phyloP scores from a whole-genome alignment of 2,329 filamentous ascomycete genomes.

The Tolypocladium ovalisporum region DNA sequence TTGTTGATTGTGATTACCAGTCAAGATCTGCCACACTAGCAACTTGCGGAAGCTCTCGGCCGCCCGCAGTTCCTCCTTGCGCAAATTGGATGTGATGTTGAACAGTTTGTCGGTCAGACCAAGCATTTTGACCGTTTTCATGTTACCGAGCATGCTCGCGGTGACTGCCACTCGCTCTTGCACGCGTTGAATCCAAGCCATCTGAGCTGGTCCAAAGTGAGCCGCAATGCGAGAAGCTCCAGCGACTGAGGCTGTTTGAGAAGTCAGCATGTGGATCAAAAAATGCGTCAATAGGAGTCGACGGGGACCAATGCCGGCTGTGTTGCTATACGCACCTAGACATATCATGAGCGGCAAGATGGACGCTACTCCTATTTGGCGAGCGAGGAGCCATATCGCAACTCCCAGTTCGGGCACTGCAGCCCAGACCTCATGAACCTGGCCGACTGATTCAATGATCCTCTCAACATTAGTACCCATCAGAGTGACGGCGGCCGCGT shows the following conservation, averaged over 20 bases:
- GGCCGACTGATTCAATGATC: not conserved
- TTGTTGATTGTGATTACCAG: not conserved
- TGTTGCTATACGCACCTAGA: not conserved
- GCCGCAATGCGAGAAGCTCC: not conserved
- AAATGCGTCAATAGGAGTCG: too few species aligned
- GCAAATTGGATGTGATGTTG: not conserved
- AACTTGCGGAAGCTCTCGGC: not conserved
- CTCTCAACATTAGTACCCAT: not conserved
- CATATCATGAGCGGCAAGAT: not conserved
- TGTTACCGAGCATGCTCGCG: not conserved
- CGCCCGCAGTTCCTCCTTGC: not conserved
- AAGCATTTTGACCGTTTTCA: conserved; percentile 2
- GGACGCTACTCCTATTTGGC: not conserved
- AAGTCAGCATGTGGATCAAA: not conserved
- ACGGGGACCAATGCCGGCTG: too few species aligned
- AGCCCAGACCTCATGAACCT: not conserved
- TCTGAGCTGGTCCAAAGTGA: not conserved
- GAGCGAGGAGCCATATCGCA: not conserved
- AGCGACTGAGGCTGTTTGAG: not conserved
- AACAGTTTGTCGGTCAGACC: not conserved
- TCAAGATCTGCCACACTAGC: not conserved
- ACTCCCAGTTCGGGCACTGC: not conserved
- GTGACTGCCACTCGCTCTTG: conserved; percentile 1
- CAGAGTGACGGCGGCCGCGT: not conserved
- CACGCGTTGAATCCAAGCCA: not conserved